phyloP scores from a whole-genome alignment of 805 yeast genomes.

The Schizosaccharomyces pombe region DNA sequence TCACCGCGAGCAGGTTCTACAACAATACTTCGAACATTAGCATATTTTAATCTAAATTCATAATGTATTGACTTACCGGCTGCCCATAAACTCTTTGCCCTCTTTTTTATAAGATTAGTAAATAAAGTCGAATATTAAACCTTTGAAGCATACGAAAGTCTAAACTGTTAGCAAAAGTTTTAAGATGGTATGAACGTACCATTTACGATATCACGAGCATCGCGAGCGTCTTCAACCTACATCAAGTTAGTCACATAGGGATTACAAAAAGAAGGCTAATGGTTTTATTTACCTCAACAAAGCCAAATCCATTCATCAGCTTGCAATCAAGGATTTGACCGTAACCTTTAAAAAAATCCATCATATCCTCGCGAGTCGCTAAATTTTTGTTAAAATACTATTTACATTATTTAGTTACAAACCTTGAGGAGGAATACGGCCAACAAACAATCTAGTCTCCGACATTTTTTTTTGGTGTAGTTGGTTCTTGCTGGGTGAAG shows the following conservation, averaged over 20 bases:
- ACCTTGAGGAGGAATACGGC: slow-evolving; percentile 2
- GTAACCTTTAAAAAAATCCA: slow-evolving; percentile 23
- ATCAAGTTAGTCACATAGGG: slow-evolving; percentile 6
- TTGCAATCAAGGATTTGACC: slow-evolving; percentile 35
- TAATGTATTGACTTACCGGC: background rate
- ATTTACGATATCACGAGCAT: slow-evolving; percentile 14
- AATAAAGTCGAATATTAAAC: too few relatives aligned
- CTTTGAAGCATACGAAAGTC: too few relatives aligned
- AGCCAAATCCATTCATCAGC: slow-evolving; percentile 22
- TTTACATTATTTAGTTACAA: background rate
- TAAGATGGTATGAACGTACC: too few relatives aligned
- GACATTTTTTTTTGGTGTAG: slow-evolving; percentile 1
- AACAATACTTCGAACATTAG: background rate
- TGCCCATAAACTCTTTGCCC: slow-evolving; percentile 2
- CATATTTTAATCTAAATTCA: too few relatives aligned
- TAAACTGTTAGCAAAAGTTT: too few relatives aligned
- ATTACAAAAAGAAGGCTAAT: background rate
- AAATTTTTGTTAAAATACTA: background rate
- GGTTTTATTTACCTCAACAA: background rate
- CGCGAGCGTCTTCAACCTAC: slow-evolving; percentile 14
- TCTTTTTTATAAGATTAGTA: too few relatives aligned
- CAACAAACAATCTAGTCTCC: slow-evolving; percentile 1
- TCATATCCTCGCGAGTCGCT: slow-evolving; percentile 20
- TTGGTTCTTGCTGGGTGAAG: background rate
- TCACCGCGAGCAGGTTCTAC: slow-evolving; percentile 3